Conservation (phyloP, 2,329 filamentous ascomycete genomes). For the Alternaria infectoria region DNA sequence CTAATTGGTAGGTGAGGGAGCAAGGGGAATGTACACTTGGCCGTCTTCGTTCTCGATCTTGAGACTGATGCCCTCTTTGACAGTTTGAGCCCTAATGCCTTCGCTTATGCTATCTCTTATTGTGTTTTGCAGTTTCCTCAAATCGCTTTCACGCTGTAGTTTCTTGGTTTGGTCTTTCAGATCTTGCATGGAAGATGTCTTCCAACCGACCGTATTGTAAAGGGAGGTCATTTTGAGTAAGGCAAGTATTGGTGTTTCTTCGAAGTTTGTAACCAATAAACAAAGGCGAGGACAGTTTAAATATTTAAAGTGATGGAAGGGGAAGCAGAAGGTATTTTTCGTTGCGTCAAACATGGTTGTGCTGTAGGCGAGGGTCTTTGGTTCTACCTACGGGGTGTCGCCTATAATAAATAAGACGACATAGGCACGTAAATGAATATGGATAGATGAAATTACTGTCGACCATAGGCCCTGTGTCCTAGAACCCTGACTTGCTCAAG, state of each 20-base stretch:
- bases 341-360: background rate
- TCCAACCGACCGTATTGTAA: background rate
- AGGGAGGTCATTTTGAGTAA: background rate
- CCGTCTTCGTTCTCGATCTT: background rate
- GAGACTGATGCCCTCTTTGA: background rate
- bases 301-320: background rate
- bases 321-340: background rate
- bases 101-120: background rate
- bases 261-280: background rate
- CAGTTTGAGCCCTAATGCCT: fast-evolving
- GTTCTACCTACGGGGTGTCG: background rate
- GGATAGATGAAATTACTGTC: background rate
- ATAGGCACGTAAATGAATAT: background rate
- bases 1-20: fast-evolving
- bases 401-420: background rate
- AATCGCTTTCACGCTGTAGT: background rate
- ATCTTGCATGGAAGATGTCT: background rate
- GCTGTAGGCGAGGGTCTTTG: background rate
- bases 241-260: background rate
- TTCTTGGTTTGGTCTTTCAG: background rate
- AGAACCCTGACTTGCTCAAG: background rate
- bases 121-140: background rate
- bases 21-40: background rate
- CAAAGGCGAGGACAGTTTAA: background rate
- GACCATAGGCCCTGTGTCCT: background rate